A percentile compares a stretch with the other conserved stretches of the same genome.
These are phyloP conservation scores for Leptodermis oblonga DNA, from an alignment of 257 asterid species.

Conservation along the genomic window DNA sequence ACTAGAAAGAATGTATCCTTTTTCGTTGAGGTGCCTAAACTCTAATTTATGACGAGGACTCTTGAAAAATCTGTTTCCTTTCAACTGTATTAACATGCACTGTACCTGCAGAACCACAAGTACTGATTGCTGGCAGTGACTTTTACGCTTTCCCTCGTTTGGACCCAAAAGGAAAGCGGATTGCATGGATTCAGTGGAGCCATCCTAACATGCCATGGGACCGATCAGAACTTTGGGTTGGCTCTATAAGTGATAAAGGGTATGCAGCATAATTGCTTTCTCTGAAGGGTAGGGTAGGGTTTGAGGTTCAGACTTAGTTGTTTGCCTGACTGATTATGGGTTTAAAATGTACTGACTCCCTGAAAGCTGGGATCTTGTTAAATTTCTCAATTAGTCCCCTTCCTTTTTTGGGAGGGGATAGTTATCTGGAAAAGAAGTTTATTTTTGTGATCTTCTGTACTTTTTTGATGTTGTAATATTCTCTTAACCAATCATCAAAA, in stretches of 20 bases:
- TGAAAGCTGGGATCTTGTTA: not conserved
- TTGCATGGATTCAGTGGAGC: conserved; percentile 96
- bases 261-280: conserved; percentile 20
- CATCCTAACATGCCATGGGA: conserved; percentile 99
- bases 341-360: not conserved
- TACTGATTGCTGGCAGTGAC: conserved; percentile 66
- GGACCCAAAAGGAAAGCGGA: conserved; percentile 74
- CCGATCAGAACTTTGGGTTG: conserved; percentile 97
- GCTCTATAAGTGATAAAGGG: conserved; percentile 83
- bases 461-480: too few relatives aligned
- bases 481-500: not conserved
- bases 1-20: not conserved
- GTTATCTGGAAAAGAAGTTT: not conserved
- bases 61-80: not conserved
- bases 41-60: not conserved
- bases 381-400: not conserved
- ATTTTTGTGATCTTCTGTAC: not conserved
- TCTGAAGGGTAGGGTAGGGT: not conserved
- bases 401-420: not conserved
- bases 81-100: conserved; percentile 1
- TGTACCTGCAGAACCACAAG: conserved; percentile 62
- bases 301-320: not conserved
- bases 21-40: not conserved
- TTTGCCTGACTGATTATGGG: not conserved
- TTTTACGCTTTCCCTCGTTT: conserved; percentile 94